A percentile compares a stretch with the other conserved stretches of the same genome.
Conservation (phyloP, 2,329 filamentous ascomycete genomes). For the Colletotrichum sidae region DNA sequence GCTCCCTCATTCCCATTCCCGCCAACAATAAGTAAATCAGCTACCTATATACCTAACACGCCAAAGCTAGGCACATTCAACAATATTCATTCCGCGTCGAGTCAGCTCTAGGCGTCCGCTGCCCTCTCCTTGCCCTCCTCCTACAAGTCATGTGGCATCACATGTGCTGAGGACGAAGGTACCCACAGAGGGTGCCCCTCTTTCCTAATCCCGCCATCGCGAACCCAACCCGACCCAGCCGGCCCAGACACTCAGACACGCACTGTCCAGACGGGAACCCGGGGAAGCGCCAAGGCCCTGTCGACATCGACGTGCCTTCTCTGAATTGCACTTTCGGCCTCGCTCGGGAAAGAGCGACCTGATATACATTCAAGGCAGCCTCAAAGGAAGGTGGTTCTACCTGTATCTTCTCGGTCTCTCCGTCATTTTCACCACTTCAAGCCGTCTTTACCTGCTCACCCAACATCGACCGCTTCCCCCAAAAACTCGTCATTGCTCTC, state of each 20-base stretch:
- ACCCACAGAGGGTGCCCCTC: conserved; percentile 27
- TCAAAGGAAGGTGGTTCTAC: no score
- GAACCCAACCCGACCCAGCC: conserved; percentile 21
- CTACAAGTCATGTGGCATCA: conserved; percentile 16
- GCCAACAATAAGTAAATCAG: no score
- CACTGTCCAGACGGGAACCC: conserved; percentile 25
- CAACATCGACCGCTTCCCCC: no score
- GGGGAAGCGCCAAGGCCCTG: conserved; percentile 15
- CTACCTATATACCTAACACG: no score
- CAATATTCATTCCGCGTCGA: no score
- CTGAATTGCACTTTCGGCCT: conserved; percentile 18
- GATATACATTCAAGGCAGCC: no score
- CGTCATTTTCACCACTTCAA: no score
- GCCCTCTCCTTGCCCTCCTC: neutral
- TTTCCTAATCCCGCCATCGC: conserved; percentile 35
- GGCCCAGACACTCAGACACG: conserved; percentile 23
- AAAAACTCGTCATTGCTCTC: neutral
- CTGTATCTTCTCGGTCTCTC: no score
- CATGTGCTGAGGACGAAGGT: neutral
- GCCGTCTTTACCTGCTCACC: no score
- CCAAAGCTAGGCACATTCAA: no score
- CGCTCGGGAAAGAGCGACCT: neutral
- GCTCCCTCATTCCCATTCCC: no score
- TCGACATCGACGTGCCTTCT: conserved; percentile 1
- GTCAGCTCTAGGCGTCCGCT: no score